Conservation (phyloP, 2,329 filamentous ascomycete genomes). For the Aureobasidium subglaciale region DNA sequence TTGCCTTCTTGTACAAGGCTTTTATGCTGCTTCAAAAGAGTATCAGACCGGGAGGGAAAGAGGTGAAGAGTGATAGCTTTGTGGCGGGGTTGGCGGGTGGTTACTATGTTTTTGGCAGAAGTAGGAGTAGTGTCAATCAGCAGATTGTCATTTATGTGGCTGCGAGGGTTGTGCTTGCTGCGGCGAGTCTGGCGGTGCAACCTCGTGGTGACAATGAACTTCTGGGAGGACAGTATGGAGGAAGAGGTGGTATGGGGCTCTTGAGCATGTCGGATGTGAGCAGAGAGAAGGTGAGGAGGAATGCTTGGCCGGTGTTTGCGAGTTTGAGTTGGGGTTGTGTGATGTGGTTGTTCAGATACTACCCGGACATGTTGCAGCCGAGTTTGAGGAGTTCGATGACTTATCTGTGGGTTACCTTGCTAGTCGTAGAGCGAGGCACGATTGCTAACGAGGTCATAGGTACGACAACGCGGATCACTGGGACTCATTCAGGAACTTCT, state of each 20-base stretch:
- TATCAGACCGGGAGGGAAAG: slow-evolving; percentile 39
- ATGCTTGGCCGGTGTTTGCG: slow-evolving; percentile 91
- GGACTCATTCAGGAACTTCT: slow-evolving; percentile 75
- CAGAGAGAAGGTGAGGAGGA: slow-evolving; percentile 40
- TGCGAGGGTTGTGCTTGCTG: slow-evolving; percentile 75
- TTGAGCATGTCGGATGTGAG: slow-evolving; percentile 34
- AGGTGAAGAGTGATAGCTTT: slow-evolving; percentile 74
- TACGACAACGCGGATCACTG: slow-evolving; percentile 79
- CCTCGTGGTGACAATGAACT: slow-evolving; percentile 37
- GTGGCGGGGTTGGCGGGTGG: slow-evolving; percentile 81
- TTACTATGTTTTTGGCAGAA: slow-evolving; percentile 86
- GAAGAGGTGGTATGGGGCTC: slow-evolving; percentile 35
- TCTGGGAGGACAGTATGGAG: slow-evolving; percentile 31
- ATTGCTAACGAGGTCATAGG: slow-evolving; percentile 34
- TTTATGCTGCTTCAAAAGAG: slow-evolving; percentile 66
- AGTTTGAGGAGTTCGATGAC: slow-evolving; percentile 93
- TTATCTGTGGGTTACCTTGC: slow-evolving; percentile 93
- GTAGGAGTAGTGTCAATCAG: slow-evolving; percentile 73
- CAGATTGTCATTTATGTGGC: slow-evolving; percentile 99
- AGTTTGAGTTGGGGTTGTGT: slow-evolving; percentile 84
- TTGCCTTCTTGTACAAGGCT: slow-evolving; percentile 84
- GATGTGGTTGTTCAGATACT: slow-evolving; percentile 91
- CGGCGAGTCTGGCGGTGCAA: slow-evolving; percentile 77
- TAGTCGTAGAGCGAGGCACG: no score
- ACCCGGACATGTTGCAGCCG: slow-evolving; percentile 84